Conservation (phyloP, 163 green algal genomes). For the Scenedesmus sp. region DNA sequence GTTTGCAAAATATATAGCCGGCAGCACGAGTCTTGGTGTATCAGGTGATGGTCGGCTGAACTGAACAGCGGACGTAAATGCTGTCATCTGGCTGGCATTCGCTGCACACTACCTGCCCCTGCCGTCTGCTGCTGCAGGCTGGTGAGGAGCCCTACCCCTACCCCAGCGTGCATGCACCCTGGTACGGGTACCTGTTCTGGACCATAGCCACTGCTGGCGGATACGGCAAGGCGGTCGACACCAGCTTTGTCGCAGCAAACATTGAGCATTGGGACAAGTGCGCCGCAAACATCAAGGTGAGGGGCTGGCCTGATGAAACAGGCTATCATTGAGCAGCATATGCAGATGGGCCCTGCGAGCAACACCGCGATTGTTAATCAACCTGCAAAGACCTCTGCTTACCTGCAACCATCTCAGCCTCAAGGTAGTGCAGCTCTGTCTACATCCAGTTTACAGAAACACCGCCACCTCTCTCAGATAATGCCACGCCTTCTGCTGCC, state of each 20-base stretch:
- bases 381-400: too few relatives aligned
- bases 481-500: not conserved
- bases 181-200: conserved; percentile 47
- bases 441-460: too few relatives aligned
- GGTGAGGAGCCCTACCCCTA: conserved; percentile 19
- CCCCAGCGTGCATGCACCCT: conserved; percentile 41
- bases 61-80: too few relatives aligned
- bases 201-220: conserved; percentile 13
- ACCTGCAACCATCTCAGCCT: too few relatives aligned
- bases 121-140: not conserved
- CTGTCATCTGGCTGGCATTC: not conserved
- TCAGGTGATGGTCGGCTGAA: too few relatives aligned
- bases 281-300: conserved; percentile 50
- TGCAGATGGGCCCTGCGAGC: too few relatives aligned
- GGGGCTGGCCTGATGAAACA: not conserved
- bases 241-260: conserved; percentile 11
- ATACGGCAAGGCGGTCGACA: conserved; percentile 15
- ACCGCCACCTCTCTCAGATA: too few relatives aligned
- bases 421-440: too few relatives aligned
- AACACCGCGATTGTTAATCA: too few relatives aligned
- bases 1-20: too few relatives aligned
- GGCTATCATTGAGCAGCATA: too few relatives aligned
- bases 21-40: too few relatives aligned
- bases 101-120: not conserved
- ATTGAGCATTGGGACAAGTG: conserved; percentile 10